A percentile compares a stretch with the other conserved stretches of the same genome.
These are phyloP conservation scores for Ophiostoma sp. DNA, from an alignment of 2,329 filamentous ascomycete genomes.

Conservation along the genomic window DNA sequence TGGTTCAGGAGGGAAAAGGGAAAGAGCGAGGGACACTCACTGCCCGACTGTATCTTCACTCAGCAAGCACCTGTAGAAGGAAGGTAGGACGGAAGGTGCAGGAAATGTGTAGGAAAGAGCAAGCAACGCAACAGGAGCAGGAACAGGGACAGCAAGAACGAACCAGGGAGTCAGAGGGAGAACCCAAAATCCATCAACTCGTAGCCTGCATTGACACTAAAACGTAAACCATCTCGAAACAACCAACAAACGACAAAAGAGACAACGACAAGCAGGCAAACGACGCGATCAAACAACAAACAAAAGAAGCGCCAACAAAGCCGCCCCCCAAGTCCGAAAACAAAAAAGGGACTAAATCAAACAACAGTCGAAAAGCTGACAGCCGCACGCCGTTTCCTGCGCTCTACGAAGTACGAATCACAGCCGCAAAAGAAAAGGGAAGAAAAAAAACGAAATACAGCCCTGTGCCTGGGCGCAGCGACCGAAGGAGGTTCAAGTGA, in stretches of 20 bases:
- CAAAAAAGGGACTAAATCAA: background rate
- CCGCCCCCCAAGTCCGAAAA: background rate
- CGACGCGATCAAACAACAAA: background rate
- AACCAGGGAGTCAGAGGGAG: no score
- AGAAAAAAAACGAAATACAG: background rate
- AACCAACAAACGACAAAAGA: background rate
- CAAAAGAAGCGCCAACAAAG: background rate
- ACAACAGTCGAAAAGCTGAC: background rate
- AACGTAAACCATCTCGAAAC: slow-evolving; percentile 15
- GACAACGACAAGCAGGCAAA: background rate
- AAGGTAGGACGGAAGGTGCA: background rate
- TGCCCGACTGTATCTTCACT: background rate
- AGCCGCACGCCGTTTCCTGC: background rate
- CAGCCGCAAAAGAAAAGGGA: background rate
- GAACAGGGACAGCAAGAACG: no score
- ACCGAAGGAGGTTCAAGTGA: background rate
- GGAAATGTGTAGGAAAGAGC: background rate
- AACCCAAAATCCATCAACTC: background rate
- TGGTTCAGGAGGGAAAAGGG: background rate
- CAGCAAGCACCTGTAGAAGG: background rate
- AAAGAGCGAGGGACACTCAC: background rate
- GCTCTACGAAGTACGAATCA: background rate
- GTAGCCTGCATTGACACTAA: slow-evolving; percentile 6
- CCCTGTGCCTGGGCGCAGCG: slow-evolving; percentile 4
- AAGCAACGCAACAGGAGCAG: background rate